A percentile compares a stretch with the other conserved stretches of the same genome.
phyloP scores from a whole-genome alignment of 495 filamentous ascomycete species.

The Tuber magnatum region DNA sequence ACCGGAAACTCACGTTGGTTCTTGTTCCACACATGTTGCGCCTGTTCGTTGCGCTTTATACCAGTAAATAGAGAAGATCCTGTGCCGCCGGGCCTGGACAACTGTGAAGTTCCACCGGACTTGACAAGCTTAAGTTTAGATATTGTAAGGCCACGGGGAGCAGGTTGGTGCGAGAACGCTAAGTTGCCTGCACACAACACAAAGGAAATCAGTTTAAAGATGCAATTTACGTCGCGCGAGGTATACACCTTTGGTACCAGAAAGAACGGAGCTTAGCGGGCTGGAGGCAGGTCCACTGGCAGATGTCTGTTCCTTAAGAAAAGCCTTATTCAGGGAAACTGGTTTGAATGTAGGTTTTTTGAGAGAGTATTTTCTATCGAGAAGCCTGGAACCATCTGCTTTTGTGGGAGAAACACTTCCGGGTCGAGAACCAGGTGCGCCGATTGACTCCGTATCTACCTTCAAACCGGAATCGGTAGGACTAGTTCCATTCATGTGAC shows the following conservation, averaged over 20 bases:
- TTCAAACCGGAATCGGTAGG: conserved; percentile 20
- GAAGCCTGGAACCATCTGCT: conserved; percentile 46
- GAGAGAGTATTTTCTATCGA: conserved; percentile 51
- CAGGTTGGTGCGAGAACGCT: conserved; percentile 24
- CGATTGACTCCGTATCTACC: conserved; percentile 28
- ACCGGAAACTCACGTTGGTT: conserved; percentile 68
- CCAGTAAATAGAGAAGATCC: conserved; percentile 51
- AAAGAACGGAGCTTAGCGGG: conserved; percentile 27
- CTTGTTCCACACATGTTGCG: conserved; percentile 81
- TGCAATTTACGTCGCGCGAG: conserved; percentile 8
- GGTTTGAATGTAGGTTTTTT: conserved; percentile 92
- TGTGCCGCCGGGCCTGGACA: conserved; percentile 45
- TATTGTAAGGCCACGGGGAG: conserved; percentile 25
- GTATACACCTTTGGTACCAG: conserved; percentile 31
- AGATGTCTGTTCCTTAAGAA: conserved; percentile 55
- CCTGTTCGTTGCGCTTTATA: conserved; percentile 51
- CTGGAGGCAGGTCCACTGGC: conserved; percentile 38
- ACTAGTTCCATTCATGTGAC: conserved; percentile 30
- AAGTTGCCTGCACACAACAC: conserved; percentile 35
- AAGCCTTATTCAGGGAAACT: conserved; percentile 87
- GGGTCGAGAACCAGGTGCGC: conserved; percentile 26
- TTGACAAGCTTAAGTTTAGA: conserved; percentile 39
- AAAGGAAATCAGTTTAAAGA: conserved; percentile 23
- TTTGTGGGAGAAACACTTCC: conserved; percentile 45
- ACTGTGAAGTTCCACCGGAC: conserved; percentile 31